Base-by-base conservation (phyloP, 1,284 basidiomycete genomes). In the Porogramme epimiltina region DNA sequence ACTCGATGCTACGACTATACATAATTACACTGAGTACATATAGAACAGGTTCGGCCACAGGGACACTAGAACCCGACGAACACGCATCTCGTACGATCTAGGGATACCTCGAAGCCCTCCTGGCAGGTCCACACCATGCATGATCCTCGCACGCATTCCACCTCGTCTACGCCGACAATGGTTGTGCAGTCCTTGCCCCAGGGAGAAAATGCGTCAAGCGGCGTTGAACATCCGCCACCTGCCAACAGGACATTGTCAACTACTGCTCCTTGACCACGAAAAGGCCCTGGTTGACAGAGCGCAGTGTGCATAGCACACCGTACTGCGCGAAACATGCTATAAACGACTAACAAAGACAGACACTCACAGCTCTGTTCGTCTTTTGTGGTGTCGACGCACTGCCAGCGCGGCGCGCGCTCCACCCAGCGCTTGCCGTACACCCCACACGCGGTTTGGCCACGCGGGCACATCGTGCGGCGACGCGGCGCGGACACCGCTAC, bases 301-400 rank as follows among this genome's bases (percentile, higher is more conserved):
- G 28, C 28, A 31, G 28, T 13, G 28, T 13, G 28, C 6, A 31
- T 6, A 31, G 5, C 8, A 18, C 34, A 6, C 8, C 16, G 34
- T 6, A 6, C 10, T 18, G 5, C 34, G 34, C 31, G n/a, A 33
- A n/a, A n/a, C n/a, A n/a, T n/a, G n/a, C n/a, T 18, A 3, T 20
- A 10, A 38, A 36, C 36, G 34, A 22, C 28, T 13, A 15, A 20
- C 19, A 43, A 24, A 18, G 13, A 4, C 33, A 18, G 36, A 10
- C 15, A 74, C 78, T 55, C 50, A 81, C 80, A 82, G 68, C 78
- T 81, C 61, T 81, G 78, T 15, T 80, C 68, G 48, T 81, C 76
- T 33, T 60, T 70, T 50, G 65, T 62, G 4, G 73, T 75, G 55
- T 81, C 65, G 44, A 82, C 59, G 54, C 79, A 81, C 54, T 81